Evolutionary conservation across 169 alveolate species (phyloP).

Genomic region (Cryptosporidium baileyi): DNA sequence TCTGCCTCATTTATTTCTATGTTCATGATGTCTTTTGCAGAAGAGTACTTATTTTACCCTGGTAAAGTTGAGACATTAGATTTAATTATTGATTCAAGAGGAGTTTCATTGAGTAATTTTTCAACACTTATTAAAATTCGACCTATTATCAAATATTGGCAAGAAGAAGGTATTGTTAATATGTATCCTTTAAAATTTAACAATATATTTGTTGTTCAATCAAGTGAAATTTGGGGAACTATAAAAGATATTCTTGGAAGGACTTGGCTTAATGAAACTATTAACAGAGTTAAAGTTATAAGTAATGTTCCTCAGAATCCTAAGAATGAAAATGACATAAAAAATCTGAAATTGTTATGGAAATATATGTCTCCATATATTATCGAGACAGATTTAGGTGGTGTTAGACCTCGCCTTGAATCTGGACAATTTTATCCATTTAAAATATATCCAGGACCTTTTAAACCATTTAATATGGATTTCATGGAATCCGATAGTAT

Average conservation of each 20-base stretch:
- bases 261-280: constrained; percentile 2
- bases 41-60: constrained; percentile 38
- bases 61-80: constrained; percentile 51
- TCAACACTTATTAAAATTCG: constrained; percentile 27
- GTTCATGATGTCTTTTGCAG: constrained; percentile 60
- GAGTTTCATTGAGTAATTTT: neutral
- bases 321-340: neutral
- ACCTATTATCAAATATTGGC: constrained; percentile 30
- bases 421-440: constrained; percentile 45
- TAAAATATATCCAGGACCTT: constrained; percentile 49
- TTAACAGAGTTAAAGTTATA: neutral
- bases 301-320: constrained; percentile 38
- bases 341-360: constrained; percentile 22
- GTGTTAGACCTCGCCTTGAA: constrained; percentile 11
- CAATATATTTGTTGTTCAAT: constrained; percentile 6
- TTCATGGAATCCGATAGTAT: neutral
- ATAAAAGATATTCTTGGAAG: constrained; percentile 23
- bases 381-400: constrained; percentile 50
- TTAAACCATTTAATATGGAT: neutral
- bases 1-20: constrained; percentile 26
- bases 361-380: constrained; percentile 43
- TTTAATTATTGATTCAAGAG: constrained; percentile 48
- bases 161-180: constrained; percentile 53
- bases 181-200: constrained; percentile 30
- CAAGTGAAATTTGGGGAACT: constrained; percentile 11